Evolutionary conservation across 2,329 filamentous ascomycete genomes (phyloP), one percentile per base, ranked within the genome.

Genomic region (Botrytis elliptica): DNA sequence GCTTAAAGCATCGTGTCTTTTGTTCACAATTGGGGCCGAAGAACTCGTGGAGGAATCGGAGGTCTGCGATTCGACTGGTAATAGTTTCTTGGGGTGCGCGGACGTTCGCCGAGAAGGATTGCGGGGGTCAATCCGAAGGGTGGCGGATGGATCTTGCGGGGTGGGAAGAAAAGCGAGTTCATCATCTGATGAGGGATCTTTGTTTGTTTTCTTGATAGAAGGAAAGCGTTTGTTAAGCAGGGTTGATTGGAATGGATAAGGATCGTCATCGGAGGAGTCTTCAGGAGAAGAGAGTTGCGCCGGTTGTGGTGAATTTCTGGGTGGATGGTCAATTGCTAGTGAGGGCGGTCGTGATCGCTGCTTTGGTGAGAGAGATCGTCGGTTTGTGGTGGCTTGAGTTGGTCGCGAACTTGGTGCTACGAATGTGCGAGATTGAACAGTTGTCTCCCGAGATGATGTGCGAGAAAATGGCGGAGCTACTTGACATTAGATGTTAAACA

Each of bases 11-110:
- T 55, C n/a, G 18, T 55, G 46, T n/a, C 14, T 57, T 76, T 76
- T 75, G 69, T 74, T 75, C 4, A 76, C 60, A 57, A 75, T 71
- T 22, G 75, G 77, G 14, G 79, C 75, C 2, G 76, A 70, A 33
- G 88, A 90, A 74, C 87, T 86, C 0, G 85, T 84, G 3, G 90
- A 91, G 0, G 91, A 92, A 77, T 92, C 89, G 0, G 88, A 90
- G 2, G 88, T 89, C 73, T 80, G 79, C 36, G 79, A 81, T 74
- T 79, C 78, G 36, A 78, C 74, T 20, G 73, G 75, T 6, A 73
- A 29, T 49, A 52, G 52, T 57, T 79, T 79, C 60, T 73, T 75
- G 59, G 78, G 74, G 52, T 77, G 74, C 25, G 64, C 40, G 2
- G 60, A 49, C 29, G 57, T 74, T 57, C 46, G 76, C 70, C 25